Conservation (phyloP, 1,284 basidiomycete species). For the Veloboletus limbatus region DNA sequence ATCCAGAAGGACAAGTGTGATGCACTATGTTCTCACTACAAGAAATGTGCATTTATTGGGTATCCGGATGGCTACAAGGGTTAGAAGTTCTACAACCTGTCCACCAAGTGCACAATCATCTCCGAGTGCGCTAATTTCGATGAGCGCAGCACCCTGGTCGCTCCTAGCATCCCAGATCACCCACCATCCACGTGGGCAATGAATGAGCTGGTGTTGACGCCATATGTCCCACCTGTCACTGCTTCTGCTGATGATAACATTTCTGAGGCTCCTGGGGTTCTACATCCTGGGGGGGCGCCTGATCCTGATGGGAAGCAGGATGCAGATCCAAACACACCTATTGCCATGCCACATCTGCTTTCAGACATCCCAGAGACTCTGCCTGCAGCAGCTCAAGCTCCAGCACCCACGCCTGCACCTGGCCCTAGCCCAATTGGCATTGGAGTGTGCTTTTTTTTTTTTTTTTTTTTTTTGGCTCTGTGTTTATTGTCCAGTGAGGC, state of each 20-base stretch:
- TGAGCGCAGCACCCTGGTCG: neutral
- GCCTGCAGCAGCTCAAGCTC: too few relatives aligned
- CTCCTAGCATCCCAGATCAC: neutral
- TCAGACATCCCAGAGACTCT: neutral
- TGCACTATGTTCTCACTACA: conserved; percentile 29
- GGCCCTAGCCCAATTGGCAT: neutral
- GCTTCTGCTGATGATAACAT: neutral
- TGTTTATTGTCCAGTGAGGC: too few relatives aligned
- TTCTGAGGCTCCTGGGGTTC: too few relatives aligned
- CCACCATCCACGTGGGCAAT: neutral
- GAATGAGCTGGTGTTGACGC: too few relatives aligned
- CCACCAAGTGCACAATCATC: too few relatives aligned
- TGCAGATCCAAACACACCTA: neutral
- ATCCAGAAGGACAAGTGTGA: conserved; percentile 31
- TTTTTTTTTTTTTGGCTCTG: too few relatives aligned
- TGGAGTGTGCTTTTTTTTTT: too few relatives aligned
- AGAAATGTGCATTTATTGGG: conserved; percentile 23
- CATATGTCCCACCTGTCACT: too few relatives aligned
- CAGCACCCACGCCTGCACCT: neutral
- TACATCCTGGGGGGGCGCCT: too few relatives aligned
- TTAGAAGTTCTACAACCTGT: too few relatives aligned
- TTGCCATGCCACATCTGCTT: neutral
- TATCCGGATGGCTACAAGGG: too few relatives aligned
- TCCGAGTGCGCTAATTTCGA: conserved; percentile 1
- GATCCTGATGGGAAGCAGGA: neutral